Evolutionary conservation across 768 basidiomycete genomes (phyloP), one percentile per base, ranked within the genome.

Genomic region (Kondoa subrosea): DNA sequence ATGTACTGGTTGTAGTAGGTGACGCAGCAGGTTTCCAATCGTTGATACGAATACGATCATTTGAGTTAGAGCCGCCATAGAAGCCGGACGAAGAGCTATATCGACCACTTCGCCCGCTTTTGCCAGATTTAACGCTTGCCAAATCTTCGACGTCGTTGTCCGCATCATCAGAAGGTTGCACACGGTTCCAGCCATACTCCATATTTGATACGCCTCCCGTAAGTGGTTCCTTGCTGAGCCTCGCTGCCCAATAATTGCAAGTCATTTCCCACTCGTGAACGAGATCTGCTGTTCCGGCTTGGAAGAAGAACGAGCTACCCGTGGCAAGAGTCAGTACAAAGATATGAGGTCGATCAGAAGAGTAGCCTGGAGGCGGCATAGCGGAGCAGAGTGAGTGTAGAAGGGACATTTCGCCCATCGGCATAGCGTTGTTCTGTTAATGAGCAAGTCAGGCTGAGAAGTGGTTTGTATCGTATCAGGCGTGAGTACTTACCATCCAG

Each of bases 171-270:
- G 30, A 27, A 16, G 33, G 30, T 15, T 80, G 72, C 4, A 90
- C 82, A 25, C 89, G 83, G 76, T 85, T 92, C 95, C 95, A 99
- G 8, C 95, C 95, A 75, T 97, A 95, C 77, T 99, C 95, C 88
- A 97, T 93, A 78, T 97, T 99, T 62, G 90, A 91, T 4, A 99
- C 92, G 27, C 95, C 95, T 2, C 95, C 95, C 1, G 88, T 83
- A 1, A 99, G 82, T 0, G 95, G 95, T 75, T 96, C 92, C 73
- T 93, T 91, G 77, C 89, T 91, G 67, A 85, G 88, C 58, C 95
- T 82, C 1, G 93, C 95, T 0, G 95, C 89, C 95, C 95, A 97
- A 76, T 99, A 99, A 79, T 97, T 99, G 83, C 93, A 96, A 0
- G 95, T 95, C 56, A 88, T 86, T 4, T 95, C 92, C 95, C 95